Percentiles rank a stretch among this genome's conserved stretches.
Conservation (phyloP, 805 yeast genomes). For the Starmerella gropengiesseri region DNA sequence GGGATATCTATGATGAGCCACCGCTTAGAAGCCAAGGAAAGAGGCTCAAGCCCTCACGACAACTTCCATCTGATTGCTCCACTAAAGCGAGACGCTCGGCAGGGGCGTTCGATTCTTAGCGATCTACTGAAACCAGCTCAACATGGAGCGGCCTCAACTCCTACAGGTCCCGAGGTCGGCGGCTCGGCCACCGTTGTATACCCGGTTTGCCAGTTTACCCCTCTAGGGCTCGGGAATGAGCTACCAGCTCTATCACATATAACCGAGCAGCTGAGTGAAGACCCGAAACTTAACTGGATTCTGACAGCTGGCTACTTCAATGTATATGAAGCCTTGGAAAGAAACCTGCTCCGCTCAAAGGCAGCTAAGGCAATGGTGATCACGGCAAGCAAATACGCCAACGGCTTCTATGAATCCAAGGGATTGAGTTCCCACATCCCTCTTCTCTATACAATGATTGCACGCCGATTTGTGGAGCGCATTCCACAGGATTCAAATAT, state of each 20-base stretch:
- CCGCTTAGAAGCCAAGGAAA: conserved; percentile 33
- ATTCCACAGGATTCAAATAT: conserved; percentile 42
- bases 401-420: conserved; percentile 76
- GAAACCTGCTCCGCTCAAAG: conserved; percentile 39
- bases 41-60: not conserved
- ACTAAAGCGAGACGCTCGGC: not conserved
- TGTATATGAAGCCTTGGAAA: conserved; percentile 64
- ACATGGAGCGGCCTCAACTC: not conserved
- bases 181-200: conserved; percentile 51
- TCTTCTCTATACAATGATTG: conserved; percentile 69
- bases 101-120: not conserved
- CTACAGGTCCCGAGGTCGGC: too few species aligned
- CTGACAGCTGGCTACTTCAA: conserved; percentile 97
- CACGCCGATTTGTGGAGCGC: conserved; percentile 53
- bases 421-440: conserved; percentile 80
- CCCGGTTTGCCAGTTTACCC: conserved; percentile 86
- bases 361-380: conserved; percentile 56
- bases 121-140: not conserved
- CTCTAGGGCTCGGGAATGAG: conserved; percentile 76
- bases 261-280: conserved; percentile 29
- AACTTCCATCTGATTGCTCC: not conserved
- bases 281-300: conserved; percentile 49
- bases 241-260: conserved; percentile 45
- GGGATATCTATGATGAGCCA: conserved; percentile 65
- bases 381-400: conserved; percentile 88